Evolutionary conservation across 1,284 basidiomycete genomes (phyloP), one percentile per base, ranked within the genome.

Genomic region (Meira miltonrushii): DNA sequence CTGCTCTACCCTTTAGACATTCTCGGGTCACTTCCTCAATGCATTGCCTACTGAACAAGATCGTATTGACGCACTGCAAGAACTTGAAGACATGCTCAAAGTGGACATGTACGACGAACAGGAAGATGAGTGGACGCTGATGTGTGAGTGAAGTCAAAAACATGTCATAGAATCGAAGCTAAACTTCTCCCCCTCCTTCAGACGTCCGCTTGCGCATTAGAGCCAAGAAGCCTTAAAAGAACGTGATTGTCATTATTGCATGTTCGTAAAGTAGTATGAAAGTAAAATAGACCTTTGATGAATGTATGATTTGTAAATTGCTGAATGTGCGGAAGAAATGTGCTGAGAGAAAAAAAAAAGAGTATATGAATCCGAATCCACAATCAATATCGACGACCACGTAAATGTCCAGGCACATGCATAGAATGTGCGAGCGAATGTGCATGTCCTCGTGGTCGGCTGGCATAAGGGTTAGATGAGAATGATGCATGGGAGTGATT

Each of bases 21-120:
- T 62, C 48, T 53, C 44, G 10, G 61, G 61, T 5, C 13, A 57
- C 19, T 59, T 62, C 19, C 25, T 62, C 10, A 62, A 62, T 47
- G 57, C 57, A 5, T 39, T 62, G 7, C 21, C 41, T 4, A 28
- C 12, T 19, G 58, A 62, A 7, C 8, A 50, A 28, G 57, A 44
- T 10, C 50, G 56, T 11, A 46, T 49, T 13, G n/a, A 23, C 9
- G 47, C 48, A 10, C 39, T 59, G 10, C 12, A 58, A 17, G 51
- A 58, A n/a, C 12, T 59, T n/a, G 44, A 54, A 13, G 25, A 54
- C 2, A 10, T 37, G 33, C 39, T 60, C 15, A 48, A 56, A 17
- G 17, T 56, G 4, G 59, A 61, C 50, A 61, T 61, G 61, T 62
- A 51, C 39, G 58, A 62, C 43, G 17, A 39, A 15, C 48, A 25